A percentile compares a stretch with the other conserved stretches of the same genome.
phyloP scores from a whole-genome alignment of 306 rosid genomes.

The Crataegus laevigata region DNA sequence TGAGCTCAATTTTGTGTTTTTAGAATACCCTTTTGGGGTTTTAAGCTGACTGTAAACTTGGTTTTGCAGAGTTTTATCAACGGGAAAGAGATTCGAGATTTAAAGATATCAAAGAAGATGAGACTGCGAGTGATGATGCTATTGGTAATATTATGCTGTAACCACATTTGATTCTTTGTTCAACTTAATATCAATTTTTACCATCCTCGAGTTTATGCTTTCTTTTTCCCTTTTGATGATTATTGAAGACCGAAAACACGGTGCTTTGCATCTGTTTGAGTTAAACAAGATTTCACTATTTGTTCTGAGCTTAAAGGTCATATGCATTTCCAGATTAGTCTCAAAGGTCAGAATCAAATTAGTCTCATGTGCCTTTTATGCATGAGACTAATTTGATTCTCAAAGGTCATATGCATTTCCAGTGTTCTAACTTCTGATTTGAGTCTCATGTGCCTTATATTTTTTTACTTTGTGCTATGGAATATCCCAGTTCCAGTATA shows the following conservation, averaged over 20 bases:
- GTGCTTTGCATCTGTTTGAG: neutral
- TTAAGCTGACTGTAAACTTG: neutral
- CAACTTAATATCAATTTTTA: neutral
- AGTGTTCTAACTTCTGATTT: neutral
- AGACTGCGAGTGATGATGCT: conserved; percentile 23
- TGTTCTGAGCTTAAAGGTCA: neutral
- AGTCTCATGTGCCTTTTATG: too few species aligned
- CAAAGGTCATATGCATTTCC: neutral
- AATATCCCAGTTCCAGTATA: conserved; percentile 3
- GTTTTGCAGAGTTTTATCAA: conserved; percentile 22
- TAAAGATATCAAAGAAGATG: conserved; percentile 24
- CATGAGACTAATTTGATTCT: too few species aligned
- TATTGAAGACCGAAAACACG: neutral
- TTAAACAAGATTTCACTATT: neutral
- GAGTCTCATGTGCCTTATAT: conserved; percentile 1
- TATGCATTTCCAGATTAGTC: conserved; percentile 2
- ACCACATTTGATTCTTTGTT: neutral
- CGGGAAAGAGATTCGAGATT: conserved; percentile 27
- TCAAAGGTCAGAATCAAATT: neutral
- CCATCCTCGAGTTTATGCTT: neutral
- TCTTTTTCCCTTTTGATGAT: neutral
- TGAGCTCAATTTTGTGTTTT: neutral
- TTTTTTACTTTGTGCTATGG: neutral
- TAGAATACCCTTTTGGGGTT: conserved; percentile 1
- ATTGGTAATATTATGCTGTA: conserved; percentile 22